Conservation (phyloP, 768 basidiomycete genomes). For the Leccinum arenicola region DNA sequence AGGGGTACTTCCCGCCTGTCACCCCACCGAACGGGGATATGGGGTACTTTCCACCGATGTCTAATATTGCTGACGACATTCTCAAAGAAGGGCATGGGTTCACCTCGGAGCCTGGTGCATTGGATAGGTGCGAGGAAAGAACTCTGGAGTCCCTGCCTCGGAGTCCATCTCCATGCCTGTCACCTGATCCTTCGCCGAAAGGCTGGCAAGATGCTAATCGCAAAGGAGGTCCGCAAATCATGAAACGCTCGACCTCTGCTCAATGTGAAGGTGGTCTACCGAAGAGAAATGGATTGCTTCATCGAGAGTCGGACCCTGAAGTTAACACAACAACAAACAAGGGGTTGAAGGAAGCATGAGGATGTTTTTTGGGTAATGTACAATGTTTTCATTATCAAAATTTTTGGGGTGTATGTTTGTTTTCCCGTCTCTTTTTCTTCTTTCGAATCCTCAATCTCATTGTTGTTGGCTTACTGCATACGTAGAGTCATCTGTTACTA, state of each 20-base stretch:
- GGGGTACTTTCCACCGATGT: slow-evolving; percentile 45
- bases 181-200: slow-evolving; percentile 6
- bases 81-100: slow-evolving; percentile 25
- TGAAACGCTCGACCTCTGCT: slow-evolving; percentile 31
- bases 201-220: slow-evolving; percentile 15
- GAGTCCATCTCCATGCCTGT: slow-evolving; percentile 9
- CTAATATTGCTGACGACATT: slow-evolving; percentile 36
- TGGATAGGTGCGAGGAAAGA: slow-evolving; percentile 1
- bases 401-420: slow-evolving; percentile 4
- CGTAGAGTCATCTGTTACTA: slow-evolving; percentile 11
- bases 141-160: slow-evolving; percentile 5
- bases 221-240: slow-evolving; percentile 16
- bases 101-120: background rate
- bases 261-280: slow-evolving; percentile 25
- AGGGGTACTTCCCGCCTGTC: slow-evolving; percentile 45
- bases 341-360: slow-evolving; percentile 24
- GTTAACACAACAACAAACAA: slow-evolving; percentile 22
- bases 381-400: slow-evolving; percentile 10
- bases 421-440: background rate
- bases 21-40: slow-evolving; percentile 19
- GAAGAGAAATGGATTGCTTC: slow-evolving; percentile 28
- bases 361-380: slow-evolving; percentile 7
- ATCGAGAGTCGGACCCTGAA: slow-evolving; percentile 32
- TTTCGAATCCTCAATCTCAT: slow-evolving; percentile 3
- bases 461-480: slow-evolving; percentile 10